Evolutionary conservation across 2,329 filamentous ascomycete genomes (phyloP), one percentile per base, ranked within the genome.

Genomic region (Pestalotiopsis sp.): DNA sequence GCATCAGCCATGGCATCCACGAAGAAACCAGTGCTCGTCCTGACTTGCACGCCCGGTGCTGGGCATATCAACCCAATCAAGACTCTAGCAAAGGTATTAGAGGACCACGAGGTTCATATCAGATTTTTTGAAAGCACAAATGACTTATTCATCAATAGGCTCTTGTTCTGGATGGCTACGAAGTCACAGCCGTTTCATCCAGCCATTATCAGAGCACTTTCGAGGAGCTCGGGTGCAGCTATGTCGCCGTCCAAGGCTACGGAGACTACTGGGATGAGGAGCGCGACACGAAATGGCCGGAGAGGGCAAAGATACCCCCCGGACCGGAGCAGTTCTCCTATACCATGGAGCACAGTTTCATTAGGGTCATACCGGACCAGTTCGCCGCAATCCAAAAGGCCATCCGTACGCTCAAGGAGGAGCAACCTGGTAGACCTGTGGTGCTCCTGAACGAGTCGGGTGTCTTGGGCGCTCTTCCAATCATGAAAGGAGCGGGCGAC

Each of bases 251-350:
- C 20, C 60, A 68, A 59, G 66, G 60, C 41, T 68, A 68, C 23
- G 66, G 66, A 31, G 66, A 68, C 49, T 68, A 68, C 31, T 45
- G 36, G 41, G 60, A 68, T 36, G 66, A 58, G n/a, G 66, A 68
- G 14, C 66, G 66, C 38, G 66, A 68, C 31, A 39, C 66, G 3
- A 68, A 68, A 68, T 68, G 66, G 66, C 66, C 66, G 17, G 60
- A 68, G n/a, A 56, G 60, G 20, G 59, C 31, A 23, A 11, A 14
- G 9, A 64, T 68, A 17, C 25, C 41, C 4, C 66, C 66, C 2
- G 66, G 66, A 31, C 59, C 45, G 4, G 66, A 68, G 41, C 66
- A 68, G 45, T 68, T 64, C 52, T 25, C 66, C 1, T 68, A 59
- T 59, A 68, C 66, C 41, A 56, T 68, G 6, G 66, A 68, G 49